phyloP scores from a whole-genome alignment of 202 grass and related monocot species.

The Panicum hallii region DNA sequence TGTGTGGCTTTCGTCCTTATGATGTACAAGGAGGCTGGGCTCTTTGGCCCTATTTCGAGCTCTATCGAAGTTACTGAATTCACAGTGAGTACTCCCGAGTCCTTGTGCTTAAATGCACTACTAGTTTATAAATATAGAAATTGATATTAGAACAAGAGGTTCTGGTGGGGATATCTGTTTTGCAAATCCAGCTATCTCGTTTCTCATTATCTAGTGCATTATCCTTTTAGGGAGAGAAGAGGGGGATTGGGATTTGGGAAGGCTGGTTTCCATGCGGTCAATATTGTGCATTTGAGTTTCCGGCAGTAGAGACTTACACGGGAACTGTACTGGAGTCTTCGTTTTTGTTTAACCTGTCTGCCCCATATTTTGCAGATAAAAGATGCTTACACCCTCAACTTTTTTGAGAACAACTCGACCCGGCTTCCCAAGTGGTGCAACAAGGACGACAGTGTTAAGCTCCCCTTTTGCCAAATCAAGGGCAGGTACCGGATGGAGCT shows the following conservation, averaged over 20 bases:
- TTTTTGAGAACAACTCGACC: constrained; percentile 76
- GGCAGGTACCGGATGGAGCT: constrained; percentile 94
- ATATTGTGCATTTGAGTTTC: constrained; percentile 15
- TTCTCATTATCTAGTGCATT: constrained; percentile 3
- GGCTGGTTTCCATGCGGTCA: not conserved
- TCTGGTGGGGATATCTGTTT: not conserved
- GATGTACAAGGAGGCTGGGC: constrained; percentile 98
- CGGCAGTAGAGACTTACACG: not conserved
- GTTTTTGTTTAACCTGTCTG: not conserved
- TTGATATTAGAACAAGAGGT: constrained; percentile 15
- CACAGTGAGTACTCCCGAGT: constrained; percentile 65
- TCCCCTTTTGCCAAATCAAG: constrained; percentile 95
- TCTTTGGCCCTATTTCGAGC: constrained; percentile 67
- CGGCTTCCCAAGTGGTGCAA: constrained; percentile 89
- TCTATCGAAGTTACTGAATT: constrained; percentile 93
- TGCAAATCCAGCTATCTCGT: not conserved
- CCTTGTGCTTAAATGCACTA: not conserved
- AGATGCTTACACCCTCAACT: constrained; percentile 95
- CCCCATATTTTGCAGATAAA: constrained; percentile 70
- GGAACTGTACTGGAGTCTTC: not conserved
- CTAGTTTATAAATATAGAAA: not conserved
- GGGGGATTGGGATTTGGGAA: not conserved
- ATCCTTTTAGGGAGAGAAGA: not conserved
- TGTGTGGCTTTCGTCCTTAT: constrained; percentile 87
- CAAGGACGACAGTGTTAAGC: constrained; percentile 78